Conservation (phyloP, 1,284 basidiomycete genomes). For the Ganoderma multipileum region DNA sequence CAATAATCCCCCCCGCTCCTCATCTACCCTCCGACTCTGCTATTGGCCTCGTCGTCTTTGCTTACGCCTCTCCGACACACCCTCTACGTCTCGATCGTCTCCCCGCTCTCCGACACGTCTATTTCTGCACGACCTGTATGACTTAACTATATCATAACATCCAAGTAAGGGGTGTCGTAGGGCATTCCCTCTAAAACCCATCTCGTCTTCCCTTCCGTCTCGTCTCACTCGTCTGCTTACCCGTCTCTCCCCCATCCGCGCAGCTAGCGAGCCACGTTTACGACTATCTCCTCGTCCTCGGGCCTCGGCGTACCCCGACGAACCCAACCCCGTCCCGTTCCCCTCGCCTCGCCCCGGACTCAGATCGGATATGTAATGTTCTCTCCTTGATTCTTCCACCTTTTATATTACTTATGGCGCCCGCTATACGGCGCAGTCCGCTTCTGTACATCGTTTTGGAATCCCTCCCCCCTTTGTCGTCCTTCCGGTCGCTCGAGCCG, state of each 20-base stretch:
- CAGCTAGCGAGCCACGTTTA: not conserved
- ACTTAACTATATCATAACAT: slow-evolving; percentile 25
- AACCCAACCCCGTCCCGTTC: too few species aligned
- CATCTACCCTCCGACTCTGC: not conserved
- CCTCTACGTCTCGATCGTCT: not conserved
- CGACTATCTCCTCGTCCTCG: not conserved
- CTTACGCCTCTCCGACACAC: not conserved
- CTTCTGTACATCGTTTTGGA: slow-evolving; percentile 4
- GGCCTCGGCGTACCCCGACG: not conserved
- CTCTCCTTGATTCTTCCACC: not conserved
- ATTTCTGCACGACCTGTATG: slow-evolving; percentile 23
- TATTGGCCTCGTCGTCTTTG: not conserved
- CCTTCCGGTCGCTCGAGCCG: too few species aligned
- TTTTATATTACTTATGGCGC: slow-evolving; percentile 7
- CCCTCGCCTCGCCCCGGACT: not conserved
- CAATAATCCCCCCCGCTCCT: not conserved
- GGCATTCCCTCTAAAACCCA: slow-evolving; percentile 30
- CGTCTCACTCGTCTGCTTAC: not conserved
- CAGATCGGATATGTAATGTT: not conserved
- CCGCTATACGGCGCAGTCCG: not conserved
- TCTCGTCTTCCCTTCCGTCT: not conserved
- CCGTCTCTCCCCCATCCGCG: not conserved
- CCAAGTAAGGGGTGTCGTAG: slow-evolving; percentile 34
- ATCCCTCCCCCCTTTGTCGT: not conserved
- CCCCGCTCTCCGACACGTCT: slow-evolving; percentile 13